Evolutionary conservation across 2,329 filamentous ascomycete genomes (phyloP).

Genomic region (Fusarium ambrosium): DNA sequence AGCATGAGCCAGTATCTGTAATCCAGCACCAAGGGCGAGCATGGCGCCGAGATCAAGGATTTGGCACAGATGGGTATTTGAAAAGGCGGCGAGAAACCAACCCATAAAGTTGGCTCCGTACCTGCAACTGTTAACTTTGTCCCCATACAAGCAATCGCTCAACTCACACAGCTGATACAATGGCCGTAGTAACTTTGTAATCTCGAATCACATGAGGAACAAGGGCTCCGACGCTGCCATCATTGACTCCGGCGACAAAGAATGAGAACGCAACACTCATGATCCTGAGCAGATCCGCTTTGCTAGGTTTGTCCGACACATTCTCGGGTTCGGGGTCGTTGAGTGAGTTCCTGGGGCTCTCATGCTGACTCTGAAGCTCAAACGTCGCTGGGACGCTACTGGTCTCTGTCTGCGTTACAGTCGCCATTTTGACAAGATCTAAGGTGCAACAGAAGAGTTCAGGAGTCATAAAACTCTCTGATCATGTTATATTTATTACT

Average conservation of each 20-base stretch:
- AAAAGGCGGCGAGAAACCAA: conserved; percentile 70
- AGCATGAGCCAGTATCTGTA: conserved; percentile 68
- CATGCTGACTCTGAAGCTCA: neutral
- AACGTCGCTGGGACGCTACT: neutral
- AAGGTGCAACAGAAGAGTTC: neutral
- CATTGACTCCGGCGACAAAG: conserved; percentile 75
- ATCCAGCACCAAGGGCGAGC: conserved; percentile 65
- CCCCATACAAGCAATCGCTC: accelerated
- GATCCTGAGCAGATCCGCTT: conserved; percentile 58
- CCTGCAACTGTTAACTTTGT: conserved; percentile 41
- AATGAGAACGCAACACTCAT: conserved; percentile 71
- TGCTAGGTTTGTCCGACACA: conserved; percentile 1
- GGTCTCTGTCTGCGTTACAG: conserved; percentile 18
- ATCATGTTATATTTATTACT: conserved; percentile 17
- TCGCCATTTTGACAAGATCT: conserved; percentile 14
- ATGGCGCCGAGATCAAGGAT: conserved; percentile 69
- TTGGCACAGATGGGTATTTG: conserved; percentile 66
- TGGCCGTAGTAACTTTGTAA: conserved; percentile 66
- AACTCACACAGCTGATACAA: conserved; percentile 64
- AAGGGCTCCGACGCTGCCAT: conserved; percentile 73
- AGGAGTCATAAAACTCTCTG: neutral
- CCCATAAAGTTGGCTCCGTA: conserved; percentile 71
- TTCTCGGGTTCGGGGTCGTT: neutral
- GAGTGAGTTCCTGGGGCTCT: neutral
- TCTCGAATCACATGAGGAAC: conserved; percentile 73